Evolutionary conservation across 345 rosid genomes (phyloP).

Genomic region (Gossypium longicalyx): DNA sequence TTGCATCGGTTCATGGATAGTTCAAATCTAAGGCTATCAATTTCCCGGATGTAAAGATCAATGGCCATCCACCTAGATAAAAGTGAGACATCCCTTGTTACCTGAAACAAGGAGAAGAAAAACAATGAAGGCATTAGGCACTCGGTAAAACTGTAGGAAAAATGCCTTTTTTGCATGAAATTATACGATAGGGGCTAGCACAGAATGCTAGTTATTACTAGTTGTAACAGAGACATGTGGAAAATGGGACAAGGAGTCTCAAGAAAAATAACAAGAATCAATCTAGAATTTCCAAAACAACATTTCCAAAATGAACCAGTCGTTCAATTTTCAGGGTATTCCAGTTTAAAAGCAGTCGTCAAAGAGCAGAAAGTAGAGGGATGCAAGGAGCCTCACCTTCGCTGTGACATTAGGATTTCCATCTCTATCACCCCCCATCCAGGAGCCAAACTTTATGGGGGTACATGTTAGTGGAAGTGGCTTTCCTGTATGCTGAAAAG

Average conservation of each 20-base stretch:
- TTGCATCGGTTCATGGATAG: slow-evolving; percentile 76
- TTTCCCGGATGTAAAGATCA: slow-evolving; percentile 82
- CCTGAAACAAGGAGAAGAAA: slow-evolving; percentile 45
- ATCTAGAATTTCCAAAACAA: neutral
- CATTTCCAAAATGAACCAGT: neutral
- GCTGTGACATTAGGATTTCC: slow-evolving; percentile 95
- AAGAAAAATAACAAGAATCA: neutral
- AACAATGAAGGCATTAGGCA: slow-evolving; percentile 10
- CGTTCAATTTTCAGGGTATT: neutral
- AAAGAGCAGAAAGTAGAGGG: neutral
- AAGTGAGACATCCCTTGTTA: slow-evolving; percentile 86
- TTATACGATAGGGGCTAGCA: neutral
- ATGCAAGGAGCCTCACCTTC: slow-evolving; percentile 45
- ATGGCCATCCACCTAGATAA: slow-evolving; percentile 98
- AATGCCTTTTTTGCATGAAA: neutral
- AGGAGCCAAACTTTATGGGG: slow-evolving; percentile 87
- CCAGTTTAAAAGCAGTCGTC: neutral
- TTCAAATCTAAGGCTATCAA: slow-evolving; percentile 91
- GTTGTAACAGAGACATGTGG: neutral
- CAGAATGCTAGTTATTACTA: neutral
- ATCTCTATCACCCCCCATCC: slow-evolving; percentile 99
- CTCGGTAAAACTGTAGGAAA: slow-evolving; percentile 10
- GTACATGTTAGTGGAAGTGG: slow-evolving; percentile 88
- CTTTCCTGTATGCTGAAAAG: slow-evolving; percentile 64
- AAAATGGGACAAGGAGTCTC: neutral